Base-by-base conservation (phyloP, 768 basidiomycete species). In the Epithele typhae region DNA sequence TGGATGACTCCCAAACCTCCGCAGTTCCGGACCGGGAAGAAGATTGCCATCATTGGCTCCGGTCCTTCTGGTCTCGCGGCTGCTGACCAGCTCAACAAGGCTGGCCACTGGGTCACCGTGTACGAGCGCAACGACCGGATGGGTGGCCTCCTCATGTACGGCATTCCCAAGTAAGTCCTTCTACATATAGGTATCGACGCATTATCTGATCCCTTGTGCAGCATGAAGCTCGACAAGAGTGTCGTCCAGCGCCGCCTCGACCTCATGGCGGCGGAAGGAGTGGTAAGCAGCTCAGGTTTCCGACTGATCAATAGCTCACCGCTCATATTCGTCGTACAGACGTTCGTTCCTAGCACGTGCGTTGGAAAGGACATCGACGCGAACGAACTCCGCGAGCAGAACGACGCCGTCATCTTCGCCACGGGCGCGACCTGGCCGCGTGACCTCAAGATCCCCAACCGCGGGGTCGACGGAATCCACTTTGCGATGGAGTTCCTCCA, bases 391-490 rank as follows among this genome's bases (percentile, higher is more conserved):
- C 81, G 76, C 24, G 73, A 75, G 17, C 78, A 91, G 51, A 83
- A 87, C 63, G 95, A 99, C 60, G 94, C 92, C 12, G 72, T 97
- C 22, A 82, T 98, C 46, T 69, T 98, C 44, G 87, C 84, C 52
- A 96, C 92, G 23, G 96, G 96, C 46, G 93, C 96, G 1, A 97
- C 95, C 19, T 95, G 92, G 92, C 93, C 96, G 43, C 84, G 96
- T 49, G 94, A 99, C 66, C 74, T 99, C 48, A 88, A 81, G 64
- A 86, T 98, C 45, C 81, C 87, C 6, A 85, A 87, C 66, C 81
- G 95, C 40, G 79, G 86, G 27, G 80, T 76, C 12, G 81, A 91
- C 56, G 96, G 95, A 32, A 83, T 99, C 51, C 91, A 97, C 65
- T 92, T 92, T 56, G 94, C 96, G n/a, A 97, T 98, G 95, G 92